These are phyloP conservation scores for Peniophora sp. DNA, from an alignment of 1,284 basidiomycete genomes.

Conservation along the genomic window DNA sequence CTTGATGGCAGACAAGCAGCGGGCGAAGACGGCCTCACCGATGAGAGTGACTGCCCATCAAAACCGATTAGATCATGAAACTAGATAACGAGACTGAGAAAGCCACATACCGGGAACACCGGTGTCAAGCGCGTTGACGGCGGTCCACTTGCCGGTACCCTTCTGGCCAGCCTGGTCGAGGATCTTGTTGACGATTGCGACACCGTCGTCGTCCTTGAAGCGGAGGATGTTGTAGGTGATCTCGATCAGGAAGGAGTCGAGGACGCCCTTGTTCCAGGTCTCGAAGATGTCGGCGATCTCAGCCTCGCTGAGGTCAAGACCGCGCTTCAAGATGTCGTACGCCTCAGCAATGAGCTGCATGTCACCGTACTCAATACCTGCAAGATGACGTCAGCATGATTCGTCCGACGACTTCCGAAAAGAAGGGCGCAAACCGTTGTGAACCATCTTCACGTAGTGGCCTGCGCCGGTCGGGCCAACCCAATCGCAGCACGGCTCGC, in stretches of 20 bases:
- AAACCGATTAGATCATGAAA: not conserved
- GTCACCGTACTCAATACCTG: conserved; percentile 98
- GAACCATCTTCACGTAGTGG: conserved; percentile 99
- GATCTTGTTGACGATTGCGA: conserved; percentile 88
- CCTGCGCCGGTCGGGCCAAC: conserved; percentile 93
- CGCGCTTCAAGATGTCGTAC: conserved; percentile 97
- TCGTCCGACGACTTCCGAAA: conserved; percentile 4
- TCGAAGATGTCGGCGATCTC: conserved; percentile 89
- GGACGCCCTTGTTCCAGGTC: conserved; percentile 97
- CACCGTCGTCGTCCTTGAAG: conserved; percentile 95
- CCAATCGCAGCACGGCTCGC: conserved; percentile 99
- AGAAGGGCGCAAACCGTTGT: conserved; percentile 67
- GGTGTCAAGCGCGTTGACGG: conserved; percentile 94
- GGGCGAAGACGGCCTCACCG: conserved; percentile 98
- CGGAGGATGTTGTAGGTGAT: conserved; percentile 94
- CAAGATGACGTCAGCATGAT: conserved; percentile 10
- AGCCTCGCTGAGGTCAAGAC: conserved; percentile 75
- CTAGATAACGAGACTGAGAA: conserved; percentile 2
- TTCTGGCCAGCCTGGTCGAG: conserved; percentile 97
- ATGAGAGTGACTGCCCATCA: conserved; percentile 81
- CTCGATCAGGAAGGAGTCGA: conserved; percentile 99
- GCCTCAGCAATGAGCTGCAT: conserved; percentile 99
- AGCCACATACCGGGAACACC: conserved; percentile 68
- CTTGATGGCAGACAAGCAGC: conserved; percentile 97
- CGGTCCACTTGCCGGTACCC: conserved; percentile 99